Base-by-base conservation (phyloP, 1,139 yeast species). In the Candida tropicalis region DNA sequence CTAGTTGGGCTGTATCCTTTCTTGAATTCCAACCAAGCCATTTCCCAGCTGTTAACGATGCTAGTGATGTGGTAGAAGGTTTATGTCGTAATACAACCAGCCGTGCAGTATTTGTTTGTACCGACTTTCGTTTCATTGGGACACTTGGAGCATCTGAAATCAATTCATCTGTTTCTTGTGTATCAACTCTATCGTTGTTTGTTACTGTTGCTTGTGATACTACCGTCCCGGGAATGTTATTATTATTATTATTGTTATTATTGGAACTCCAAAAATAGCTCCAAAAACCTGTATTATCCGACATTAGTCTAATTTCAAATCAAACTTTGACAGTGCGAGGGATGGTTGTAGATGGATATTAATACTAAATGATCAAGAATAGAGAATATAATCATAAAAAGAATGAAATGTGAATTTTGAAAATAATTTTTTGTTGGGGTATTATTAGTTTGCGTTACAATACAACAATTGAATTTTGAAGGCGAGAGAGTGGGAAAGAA, bases 11-110 rank as follows among this genome's bases (percentile, higher is more conserved):
- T 26, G 18, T n/a, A 17, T 40, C 44, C 12, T 38, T 44, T 25
- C 41, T 45, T 12, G 20, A 20, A 23, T 39, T 50, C 61, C 61
- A 57, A 11, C 46, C 45, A 5, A 58, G 43, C 62, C 62, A 58
- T 35, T 54, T 55, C 1, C 59, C 56, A 3, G 58, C 50, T 5
- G 60, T 50, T 52, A 52, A 52, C 1, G 62, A 52, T 5, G 58
- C 54, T 15, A 58, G 45, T 2, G 63, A 59, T 1, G 54, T 42
- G 4, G 62, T 50, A 3, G 63, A 56, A 2, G 52, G 29, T 39
- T 56, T 57, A 28, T 46, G 49, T 31, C 46, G 37, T 17, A 45
- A 23, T 12, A 17, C 23, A 4, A 11, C 16, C 43, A 34, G 42
- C 23, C 36, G 34, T 26, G 36, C 12, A 3, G 16, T 7, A 8